Percentiles rank a stretch among this genome's conserved stretches.
Conservation (phyloP, 441 rosid genomes). For the Syzygium syzygioides region DNA sequence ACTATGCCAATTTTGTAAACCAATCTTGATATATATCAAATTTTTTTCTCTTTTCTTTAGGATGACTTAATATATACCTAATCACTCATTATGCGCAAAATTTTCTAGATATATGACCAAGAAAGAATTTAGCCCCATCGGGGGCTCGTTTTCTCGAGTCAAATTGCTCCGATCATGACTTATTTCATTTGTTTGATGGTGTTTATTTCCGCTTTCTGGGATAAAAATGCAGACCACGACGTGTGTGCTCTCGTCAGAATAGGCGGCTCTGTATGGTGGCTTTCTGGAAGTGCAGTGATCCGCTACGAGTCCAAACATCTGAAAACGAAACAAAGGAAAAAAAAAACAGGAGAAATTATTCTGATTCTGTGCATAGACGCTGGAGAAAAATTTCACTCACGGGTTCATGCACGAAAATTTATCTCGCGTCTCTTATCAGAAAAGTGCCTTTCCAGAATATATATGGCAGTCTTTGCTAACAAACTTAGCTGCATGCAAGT, state of each 20-base stretch:
- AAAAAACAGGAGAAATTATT: background rate
- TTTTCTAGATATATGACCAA: background rate
- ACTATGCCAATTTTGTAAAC: background rate
- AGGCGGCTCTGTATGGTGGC: background rate
- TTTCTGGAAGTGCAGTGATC: too few relatives aligned
- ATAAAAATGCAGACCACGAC: background rate
- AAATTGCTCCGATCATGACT: background rate
- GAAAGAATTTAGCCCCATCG: background rate
- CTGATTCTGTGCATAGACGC: background rate
- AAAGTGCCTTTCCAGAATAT: too few relatives aligned
- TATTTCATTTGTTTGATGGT: background rate
- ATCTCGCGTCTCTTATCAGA: too few relatives aligned
- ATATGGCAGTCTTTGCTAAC: too few relatives aligned
- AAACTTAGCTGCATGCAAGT: too few relatives aligned
- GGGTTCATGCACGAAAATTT: too few relatives aligned
- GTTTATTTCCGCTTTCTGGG: background rate
- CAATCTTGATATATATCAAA: background rate
- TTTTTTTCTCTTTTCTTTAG: background rate
- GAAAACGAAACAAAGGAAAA: background rate
- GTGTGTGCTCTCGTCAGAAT: background rate
- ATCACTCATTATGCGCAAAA: background rate
- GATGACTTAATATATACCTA: background rate
- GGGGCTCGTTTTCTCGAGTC: too few relatives aligned
- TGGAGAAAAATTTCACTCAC: background rate
- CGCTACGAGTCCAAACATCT: background rate